A percentile compares a stretch with the other conserved stretches of the same genome.
phyloP scores from a whole-genome alignment of 805 yeast genomes.

The Saturnispora serradocipensis region DNA sequence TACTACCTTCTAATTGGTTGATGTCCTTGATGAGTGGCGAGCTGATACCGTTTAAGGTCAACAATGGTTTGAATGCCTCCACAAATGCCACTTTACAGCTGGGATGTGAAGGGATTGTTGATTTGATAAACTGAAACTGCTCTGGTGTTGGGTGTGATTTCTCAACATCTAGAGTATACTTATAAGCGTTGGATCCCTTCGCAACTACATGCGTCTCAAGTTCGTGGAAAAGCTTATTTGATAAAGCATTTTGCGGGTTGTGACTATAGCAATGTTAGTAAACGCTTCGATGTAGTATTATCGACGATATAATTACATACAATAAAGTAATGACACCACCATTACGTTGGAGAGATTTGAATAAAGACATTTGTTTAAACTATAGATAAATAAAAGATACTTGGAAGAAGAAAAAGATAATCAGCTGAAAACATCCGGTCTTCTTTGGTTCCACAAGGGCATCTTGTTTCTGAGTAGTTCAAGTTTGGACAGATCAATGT shows the following conservation, averaged over 20 bases:
- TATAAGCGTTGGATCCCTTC: conserved; percentile 11
- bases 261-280: conserved; percentile 19
- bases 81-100: conserved; percentile 22
- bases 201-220: conserved; percentile 11
- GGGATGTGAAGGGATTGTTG: conserved; percentile 22
- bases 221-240: conserved; percentile 11
- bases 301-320: conserved; percentile 13
- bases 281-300: neutral
- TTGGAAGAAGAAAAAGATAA: neutral
- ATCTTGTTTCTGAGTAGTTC: conserved; percentile 50
- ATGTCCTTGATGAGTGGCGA: conserved; percentile 16
- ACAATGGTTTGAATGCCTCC: conserved; percentile 22
- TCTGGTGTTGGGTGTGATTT: conserved; percentile 23
- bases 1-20: neutral
- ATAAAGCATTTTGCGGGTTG: conserved; percentile 19
- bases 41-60: conserved; percentile 11
- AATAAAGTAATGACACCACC: conserved; percentile 33
- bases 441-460: conserved; percentile 72
- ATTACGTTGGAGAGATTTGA: conserved; percentile 1
- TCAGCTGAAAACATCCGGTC: conserved; percentile 45
- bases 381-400: neutral
- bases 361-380: neutral
- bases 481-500: conserved; percentile 46
- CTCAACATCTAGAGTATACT: conserved; percentile 20
- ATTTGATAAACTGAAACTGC: conserved; percentile 25